Evolutionary conservation across 2,329 filamentous ascomycete species (phyloP).

Genomic region (Pseudocercospora fuligena): DNA sequence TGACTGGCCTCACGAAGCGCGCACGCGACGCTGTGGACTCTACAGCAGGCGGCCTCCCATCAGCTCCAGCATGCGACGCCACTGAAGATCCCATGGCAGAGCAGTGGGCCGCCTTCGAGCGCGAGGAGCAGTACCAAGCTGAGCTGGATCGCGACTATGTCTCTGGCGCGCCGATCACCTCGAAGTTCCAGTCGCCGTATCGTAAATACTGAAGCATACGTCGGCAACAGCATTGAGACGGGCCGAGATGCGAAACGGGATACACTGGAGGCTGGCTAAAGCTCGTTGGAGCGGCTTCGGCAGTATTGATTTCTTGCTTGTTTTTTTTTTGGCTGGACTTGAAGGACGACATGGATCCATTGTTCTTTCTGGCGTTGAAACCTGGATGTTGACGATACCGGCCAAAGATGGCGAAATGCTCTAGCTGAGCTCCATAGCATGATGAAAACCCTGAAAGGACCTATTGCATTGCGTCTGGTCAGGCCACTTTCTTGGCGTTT

Average conservation of each 20-base stretch:
- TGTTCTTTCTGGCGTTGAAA: background rate
- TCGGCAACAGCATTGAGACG: background rate
- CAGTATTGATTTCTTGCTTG: background rate
- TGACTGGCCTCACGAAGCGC: background rate
- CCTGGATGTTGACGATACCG: background rate
- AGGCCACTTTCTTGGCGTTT: background rate
- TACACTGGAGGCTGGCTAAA: background rate
- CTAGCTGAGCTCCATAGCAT: background rate
- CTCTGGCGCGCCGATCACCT: background rate
- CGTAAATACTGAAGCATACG: background rate
- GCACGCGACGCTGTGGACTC: background rate
- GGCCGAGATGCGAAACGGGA: background rate
- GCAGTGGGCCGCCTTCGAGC: background rate
- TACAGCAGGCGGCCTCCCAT: background rate
- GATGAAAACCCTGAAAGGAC: background rate
- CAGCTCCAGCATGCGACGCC: background rate
- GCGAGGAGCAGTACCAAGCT: background rate
- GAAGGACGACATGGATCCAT: background rate
- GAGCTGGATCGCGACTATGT: background rate
- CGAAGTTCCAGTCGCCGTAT: background rate
- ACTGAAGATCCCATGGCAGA: background rate
- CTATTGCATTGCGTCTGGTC: background rate
- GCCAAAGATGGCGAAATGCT: background rate
- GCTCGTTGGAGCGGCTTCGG: background rate
- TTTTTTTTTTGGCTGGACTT: background rate